phyloP scores from a whole-genome alignment of 768 basidiomycete species.

The Boletus tylopilopsis region DNA sequence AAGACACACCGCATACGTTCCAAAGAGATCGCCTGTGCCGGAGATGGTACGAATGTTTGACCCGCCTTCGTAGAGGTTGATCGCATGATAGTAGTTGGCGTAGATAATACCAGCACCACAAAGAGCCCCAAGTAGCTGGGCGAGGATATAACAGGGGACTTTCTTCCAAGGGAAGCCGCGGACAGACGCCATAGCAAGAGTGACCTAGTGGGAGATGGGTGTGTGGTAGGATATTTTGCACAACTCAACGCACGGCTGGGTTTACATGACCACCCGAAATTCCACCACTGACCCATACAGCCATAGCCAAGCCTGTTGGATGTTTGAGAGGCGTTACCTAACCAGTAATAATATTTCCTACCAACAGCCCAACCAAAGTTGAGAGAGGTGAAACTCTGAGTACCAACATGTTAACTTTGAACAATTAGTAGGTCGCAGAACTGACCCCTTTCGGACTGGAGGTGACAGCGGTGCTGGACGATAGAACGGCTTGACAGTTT shows the following conservation, averaged over 20 bases:
- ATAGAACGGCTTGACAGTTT: slow-evolving; percentile 54
- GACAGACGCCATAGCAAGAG: slow-evolving; percentile 62
- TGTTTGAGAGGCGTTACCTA: neutral
- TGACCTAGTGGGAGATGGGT: slow-evolving; percentile 46
- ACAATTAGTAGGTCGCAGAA: slow-evolving; percentile 1
- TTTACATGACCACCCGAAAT: slow-evolving; percentile 77
- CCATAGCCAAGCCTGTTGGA: slow-evolving; percentile 49
- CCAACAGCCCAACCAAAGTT: slow-evolving; percentile 33
- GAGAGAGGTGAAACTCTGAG: slow-evolving; percentile 23
- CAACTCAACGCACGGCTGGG: slow-evolving; percentile 48
- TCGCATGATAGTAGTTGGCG: slow-evolving; percentile 64
- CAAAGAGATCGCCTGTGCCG: slow-evolving; percentile 55
- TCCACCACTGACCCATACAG: slow-evolving; percentile 63
- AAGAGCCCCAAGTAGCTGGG: slow-evolving; percentile 60
- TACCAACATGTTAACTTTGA: neutral
- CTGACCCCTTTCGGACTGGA: slow-evolving; percentile 54
- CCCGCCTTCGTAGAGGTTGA: slow-evolving; percentile 61
- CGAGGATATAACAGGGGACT: slow-evolving; percentile 65
- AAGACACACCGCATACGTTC: slow-evolving; percentile 53
- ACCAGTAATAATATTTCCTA: slow-evolving; percentile 3
- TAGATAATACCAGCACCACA: slow-evolving; percentile 57
- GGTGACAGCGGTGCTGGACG: slow-evolving; percentile 42
- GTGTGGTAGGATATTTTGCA: neutral
- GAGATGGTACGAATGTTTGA: slow-evolving; percentile 49
- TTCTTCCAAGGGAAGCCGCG: slow-evolving; percentile 79